Conservation (phyloP, 495 filamentous ascomycete genomes). For the Penicillium mononematosum region DNA sequence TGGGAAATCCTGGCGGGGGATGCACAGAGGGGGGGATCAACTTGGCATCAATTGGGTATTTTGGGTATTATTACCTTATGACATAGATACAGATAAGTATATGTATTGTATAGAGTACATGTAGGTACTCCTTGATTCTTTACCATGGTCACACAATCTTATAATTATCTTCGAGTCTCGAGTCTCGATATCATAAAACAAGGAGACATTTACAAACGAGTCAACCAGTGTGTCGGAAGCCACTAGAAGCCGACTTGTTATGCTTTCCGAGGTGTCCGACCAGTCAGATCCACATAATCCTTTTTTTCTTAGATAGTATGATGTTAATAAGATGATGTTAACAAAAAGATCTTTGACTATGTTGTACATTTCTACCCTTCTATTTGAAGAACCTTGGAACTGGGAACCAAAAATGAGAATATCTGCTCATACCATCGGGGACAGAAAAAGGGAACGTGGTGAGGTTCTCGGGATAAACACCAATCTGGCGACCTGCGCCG, state of each 20-base stretch:
- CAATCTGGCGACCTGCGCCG: constrained; percentile 38
- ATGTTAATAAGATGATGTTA: no score
- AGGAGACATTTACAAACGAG: not conserved
- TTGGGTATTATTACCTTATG: not conserved
- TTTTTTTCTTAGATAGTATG: not conserved
- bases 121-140: not conserved
- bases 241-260: constrained; percentile 11
- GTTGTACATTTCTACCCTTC: not conserved
- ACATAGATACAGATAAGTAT: not conserved
- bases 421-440: not conserved
- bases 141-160: constrained; percentile 15
- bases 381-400: constrained; percentile 4
- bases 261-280: constrained; percentile 23
- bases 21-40: constrained; percentile 22
- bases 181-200: not conserved
- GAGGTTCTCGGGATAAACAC: constrained; percentile 24
- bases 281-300: constrained; percentile 9
- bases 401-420: not conserved
- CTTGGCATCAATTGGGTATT: constrained; percentile 11
- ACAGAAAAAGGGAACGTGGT: constrained; percentile 7
- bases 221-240: constrained; percentile 9
- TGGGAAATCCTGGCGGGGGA: constrained; percentile 37
- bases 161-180: constrained; percentile 8
- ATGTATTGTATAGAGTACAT: no score
- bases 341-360: not conserved